A percentile compares a stretch with the other conserved stretches of the same genome.
Evolutionary conservation across 1,139 yeast species (phyloP).

Genomic region (Suhomyces wounanorum): DNA sequence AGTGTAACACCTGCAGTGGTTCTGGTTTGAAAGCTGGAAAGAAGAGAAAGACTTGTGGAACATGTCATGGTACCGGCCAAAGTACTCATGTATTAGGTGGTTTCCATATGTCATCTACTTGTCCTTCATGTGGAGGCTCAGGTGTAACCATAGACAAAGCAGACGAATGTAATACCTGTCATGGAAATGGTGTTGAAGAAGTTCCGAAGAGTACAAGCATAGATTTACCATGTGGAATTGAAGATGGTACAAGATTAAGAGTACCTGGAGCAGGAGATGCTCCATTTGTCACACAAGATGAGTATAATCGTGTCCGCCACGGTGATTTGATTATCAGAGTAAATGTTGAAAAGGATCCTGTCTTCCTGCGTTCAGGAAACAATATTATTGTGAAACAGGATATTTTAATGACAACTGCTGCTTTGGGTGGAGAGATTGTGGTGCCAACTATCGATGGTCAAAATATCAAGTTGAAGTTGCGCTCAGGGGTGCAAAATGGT

Average conservation of each 20-base stretch:
- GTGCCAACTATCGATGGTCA: conserved; percentile 87
- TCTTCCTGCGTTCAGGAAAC: conserved; percentile 65
- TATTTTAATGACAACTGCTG: conserved; percentile 93
- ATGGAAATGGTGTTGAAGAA: conserved; percentile 84
- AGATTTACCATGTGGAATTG: conserved; percentile 86
- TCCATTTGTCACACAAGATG: conserved; percentile 69
- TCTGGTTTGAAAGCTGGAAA: conserved; percentile 81
- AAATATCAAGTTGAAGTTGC: conserved; percentile 73
- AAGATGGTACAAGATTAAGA: conserved; percentile 83
- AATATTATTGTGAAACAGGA: conserved; percentile 65
- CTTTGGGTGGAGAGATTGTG: conserved; percentile 86
- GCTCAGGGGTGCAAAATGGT: conserved; percentile 84
- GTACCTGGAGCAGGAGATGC: conserved; percentile 91
- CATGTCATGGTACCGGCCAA: conserved; percentile 94
- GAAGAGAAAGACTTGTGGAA: conserved; percentile 73
- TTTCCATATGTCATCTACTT: conserved; percentile 95
- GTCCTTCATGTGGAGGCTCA: conserved; percentile 83
- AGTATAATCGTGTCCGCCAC: conserved; percentile 62
- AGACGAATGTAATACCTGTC: conserved; percentile 79
- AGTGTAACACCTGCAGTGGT: conserved; percentile 81
- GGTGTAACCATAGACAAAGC: conserved; percentile 74
- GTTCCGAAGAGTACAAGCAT: conserved; percentile 68
- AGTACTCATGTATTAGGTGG: conserved; percentile 88
- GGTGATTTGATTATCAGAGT: conserved; percentile 89
- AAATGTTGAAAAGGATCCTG: conserved; percentile 71